Conservation (phyloP, 2,329 filamentous ascomycete genomes). For the Pseudodiploospora longispora region DNA sequence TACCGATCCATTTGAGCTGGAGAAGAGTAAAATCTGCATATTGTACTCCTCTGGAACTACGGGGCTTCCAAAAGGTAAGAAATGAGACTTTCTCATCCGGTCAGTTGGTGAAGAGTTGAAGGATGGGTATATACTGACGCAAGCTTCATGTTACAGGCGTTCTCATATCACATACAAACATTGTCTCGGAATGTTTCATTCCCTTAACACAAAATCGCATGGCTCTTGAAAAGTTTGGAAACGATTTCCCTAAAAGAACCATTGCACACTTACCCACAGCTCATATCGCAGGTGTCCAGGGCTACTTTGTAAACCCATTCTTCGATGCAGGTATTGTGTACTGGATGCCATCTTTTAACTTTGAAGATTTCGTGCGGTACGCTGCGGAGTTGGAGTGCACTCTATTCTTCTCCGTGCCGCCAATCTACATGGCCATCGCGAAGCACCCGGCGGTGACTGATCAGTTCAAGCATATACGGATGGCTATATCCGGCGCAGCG, state of each 20-base stretch:
- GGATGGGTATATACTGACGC: background rate
- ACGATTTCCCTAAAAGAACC: conserved; percentile 22
- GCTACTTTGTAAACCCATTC: conserved; percentile 32
- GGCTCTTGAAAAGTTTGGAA: conserved; percentile 20
- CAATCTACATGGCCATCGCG: conserved; percentile 51
- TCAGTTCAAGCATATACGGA: conserved; percentile 42
- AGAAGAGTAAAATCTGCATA: conserved; percentile 31
- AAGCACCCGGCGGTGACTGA: conserved; percentile 47
- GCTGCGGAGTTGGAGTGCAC: conserved; percentile 42
- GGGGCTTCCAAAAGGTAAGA: conserved; percentile 35
- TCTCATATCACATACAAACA: conserved; percentile 35
- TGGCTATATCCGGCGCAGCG: conserved; percentile 45
- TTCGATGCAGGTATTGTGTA: conserved; percentile 42
- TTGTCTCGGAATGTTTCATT: conserved; percentile 29
- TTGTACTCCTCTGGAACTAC: conserved; percentile 43
- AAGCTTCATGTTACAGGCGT: conserved; percentile 21
- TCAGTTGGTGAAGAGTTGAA: background rate
- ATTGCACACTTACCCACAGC: conserved; percentile 37
- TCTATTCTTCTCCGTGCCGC: conserved; percentile 50
- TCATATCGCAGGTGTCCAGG: conserved; percentile 38
- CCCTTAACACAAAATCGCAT: conserved; percentile 20
- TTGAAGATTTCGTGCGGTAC: conserved; percentile 45
- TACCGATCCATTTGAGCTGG: conserved; percentile 38
- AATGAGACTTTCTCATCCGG: background rate
- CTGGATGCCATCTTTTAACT: conserved; percentile 57